Evolutionary conservation across 140 eudicot species (phyloP).

Genomic region (Flaveria floridana): DNA sequence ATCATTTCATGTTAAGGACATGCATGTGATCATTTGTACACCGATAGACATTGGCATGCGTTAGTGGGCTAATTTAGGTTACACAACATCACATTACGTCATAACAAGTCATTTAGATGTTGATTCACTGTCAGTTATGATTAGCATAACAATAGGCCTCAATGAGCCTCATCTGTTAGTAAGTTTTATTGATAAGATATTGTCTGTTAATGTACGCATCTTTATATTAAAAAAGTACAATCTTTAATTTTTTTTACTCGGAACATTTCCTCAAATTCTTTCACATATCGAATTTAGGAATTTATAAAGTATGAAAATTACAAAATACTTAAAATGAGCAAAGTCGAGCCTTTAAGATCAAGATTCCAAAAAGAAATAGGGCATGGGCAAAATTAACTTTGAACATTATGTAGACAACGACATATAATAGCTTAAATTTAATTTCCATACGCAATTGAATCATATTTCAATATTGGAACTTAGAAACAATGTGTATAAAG

Average conservation of each 20-base stretch:
- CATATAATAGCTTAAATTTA: constrained; percentile 3
- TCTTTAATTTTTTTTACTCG: not conserved
- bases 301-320: not conserved
- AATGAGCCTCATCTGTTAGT: too few species aligned
- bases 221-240: not conserved
- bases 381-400: not conserved
- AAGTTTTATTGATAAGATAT: too few species aligned
- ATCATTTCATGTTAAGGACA: too few species aligned
- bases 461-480: not conserved
- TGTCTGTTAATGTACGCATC: too few species aligned
- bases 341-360: not conserved
- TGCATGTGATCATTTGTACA: too few species aligned
- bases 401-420: constrained; percentile 26
- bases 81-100: too few species aligned
- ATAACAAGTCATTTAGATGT: too few species aligned
- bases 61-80: too few species aligned
- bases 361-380: not conserved
- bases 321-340: not conserved
- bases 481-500: constrained; percentile 6
- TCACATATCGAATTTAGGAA: not conserved
- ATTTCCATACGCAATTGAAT: constrained; percentile 28
- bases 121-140: too few species aligned
- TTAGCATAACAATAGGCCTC: too few species aligned
- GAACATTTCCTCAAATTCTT: not conserved
- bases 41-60: too few species aligned